Base-by-base conservation (phyloP, 352 stramenopile genomes). In the Elongisporangium prolatum region DNA sequence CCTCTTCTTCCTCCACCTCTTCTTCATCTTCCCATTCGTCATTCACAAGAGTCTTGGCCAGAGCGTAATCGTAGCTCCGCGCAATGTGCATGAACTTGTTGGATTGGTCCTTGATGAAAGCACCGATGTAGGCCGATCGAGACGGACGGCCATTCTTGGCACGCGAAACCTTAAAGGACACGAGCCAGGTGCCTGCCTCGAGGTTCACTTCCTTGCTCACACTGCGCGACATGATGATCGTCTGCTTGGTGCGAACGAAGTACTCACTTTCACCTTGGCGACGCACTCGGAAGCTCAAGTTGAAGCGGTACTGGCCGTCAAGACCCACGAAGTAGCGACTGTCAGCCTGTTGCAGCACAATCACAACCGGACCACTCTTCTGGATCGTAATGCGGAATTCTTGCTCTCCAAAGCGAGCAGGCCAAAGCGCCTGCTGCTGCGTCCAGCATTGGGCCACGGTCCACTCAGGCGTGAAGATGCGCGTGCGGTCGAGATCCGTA, bases 281-380 rank as follows among this genome's bases (percentile, higher is more conserved):
- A 17, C 67, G 64, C 24, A 80, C 34, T 14, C 64, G 63, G 57
- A 80, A 72, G 71, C 72, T 63, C 25, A 80, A 56, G 7, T 48
- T 47, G 65, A 72, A 80, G 44, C 64, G 52, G 54, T 75, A 80
- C 60, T 72, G 68, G 3, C 71, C 71, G n/a, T 75, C 68, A 20
- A 80, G 65, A 0, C 71, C 71, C 11, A 57, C 56, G 48, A 75
- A 77, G 71, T 77, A 77, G 24, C 71, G 71, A 24, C 55, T 47
- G 58, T 80, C 71, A 11, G 64, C 68, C 55, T 77, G 69, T 49
- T 72, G 64, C 25, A 80, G 57, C 40, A 80, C 71, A 52, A 80
- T 63, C 21, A 68, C 66, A 14, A 72, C 71, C 0, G 57, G 65
- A 11, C 68, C 58, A 21, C 38, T 48, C 50, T 66, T 48, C 18